Base-by-base conservation (phyloP, 2,329 filamentous ascomycete genomes). In the Aspergillus felis region DNA sequence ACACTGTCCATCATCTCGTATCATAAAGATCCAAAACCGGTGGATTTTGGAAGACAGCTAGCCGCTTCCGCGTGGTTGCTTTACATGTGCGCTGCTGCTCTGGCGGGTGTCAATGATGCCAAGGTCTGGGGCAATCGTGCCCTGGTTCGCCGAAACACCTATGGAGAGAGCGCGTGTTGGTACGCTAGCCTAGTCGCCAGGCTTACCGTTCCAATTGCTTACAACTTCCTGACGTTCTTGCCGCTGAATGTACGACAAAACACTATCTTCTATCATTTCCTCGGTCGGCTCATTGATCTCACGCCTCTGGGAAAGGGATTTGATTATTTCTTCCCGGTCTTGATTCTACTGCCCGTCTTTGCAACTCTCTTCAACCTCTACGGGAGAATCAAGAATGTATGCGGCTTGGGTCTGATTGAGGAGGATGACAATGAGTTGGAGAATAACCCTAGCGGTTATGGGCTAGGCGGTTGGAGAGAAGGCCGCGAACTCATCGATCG, bases 121-220 rank as follows among this genome's bases (percentile, higher is more conserved):
- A 95, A 94, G 69, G 92, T 97, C n/a, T 99, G 94, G 94, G 90
- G 94, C 56, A 94, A 95, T 51, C 87, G 94, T 35, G 93, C 94
- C 0, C 81, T 99, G 5, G 93, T 97, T 50, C 86, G 85, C 58
- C 87, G 94, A 57, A 94, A 96, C 70, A 99, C 94, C 0, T 93
- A 95, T 57, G 87, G 91, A 59, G 94, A 97, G 72, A 91, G 88
- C 51, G 94, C 94, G 0, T 95, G 93, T 65, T 99, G 95, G 92
- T 99, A 97, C 71, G 89, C 91, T 1, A 87, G 91, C 57, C 91
- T 97, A 72, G 90, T 97, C 10, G 93, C 94, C 53, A 91, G 92
- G 68, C 85, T 99, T 47, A 96, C 90, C 1, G 91, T 99, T 0
- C 94, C 94, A 0, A 82, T 99, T 8, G 87, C 90, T 3, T 99